Base-by-base conservation (phyloP, 345 rosid species). In the Durio zibethinus region DNA sequence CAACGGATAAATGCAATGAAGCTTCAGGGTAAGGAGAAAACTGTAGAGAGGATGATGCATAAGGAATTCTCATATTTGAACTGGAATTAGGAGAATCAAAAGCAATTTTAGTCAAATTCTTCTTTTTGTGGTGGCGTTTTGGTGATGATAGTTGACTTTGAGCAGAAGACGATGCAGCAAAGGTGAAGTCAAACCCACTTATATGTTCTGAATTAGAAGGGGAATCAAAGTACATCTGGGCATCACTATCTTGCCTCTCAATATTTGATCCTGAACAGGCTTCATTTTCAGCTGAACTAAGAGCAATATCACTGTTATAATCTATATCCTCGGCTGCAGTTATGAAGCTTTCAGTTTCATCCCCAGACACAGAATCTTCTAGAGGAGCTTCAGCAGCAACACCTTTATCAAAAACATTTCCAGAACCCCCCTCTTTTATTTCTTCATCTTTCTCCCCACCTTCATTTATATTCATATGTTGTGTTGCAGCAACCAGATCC, bases 271-370 rank as follows among this genome's bases (percentile, higher is more conserved):
- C 85, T 50, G 93, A 89, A 86, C 85, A 78, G 77, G 90, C 91
- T 77, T 90, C 97, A 81, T 70, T 86, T 87, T 85, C 94, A 74
- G 86, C 80, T 78, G 94, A 88, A 60, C 82, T 79, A 70, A 61
- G 83, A 62, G 79, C 76, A 67, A 81, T 77, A 78, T 91, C 97
- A 77, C 62, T 83, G 60, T 80, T 80, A 53, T 80, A 79, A 68
- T 90, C 92, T 79, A 91, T 88, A 83, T 90, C 98, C 84, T 96
- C 98, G 36, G 86, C 84, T 74, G 93, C 98, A 47, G 98, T 85
- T 83, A 87, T 89, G 82, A 89, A 92, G 88, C 99, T 94, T 85
- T 94, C 97, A 48, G 97, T 88, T 79, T 94, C 98, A 79, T 88
- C 86, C 76, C 87, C 94, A 25, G 97, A 90, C 69, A 85, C 35